These are phyloP conservation scores for Penicillium expansum DNA, from an alignment of 2,329 filamentous ascomycete genomes.

Conservation along the genomic window DNA sequence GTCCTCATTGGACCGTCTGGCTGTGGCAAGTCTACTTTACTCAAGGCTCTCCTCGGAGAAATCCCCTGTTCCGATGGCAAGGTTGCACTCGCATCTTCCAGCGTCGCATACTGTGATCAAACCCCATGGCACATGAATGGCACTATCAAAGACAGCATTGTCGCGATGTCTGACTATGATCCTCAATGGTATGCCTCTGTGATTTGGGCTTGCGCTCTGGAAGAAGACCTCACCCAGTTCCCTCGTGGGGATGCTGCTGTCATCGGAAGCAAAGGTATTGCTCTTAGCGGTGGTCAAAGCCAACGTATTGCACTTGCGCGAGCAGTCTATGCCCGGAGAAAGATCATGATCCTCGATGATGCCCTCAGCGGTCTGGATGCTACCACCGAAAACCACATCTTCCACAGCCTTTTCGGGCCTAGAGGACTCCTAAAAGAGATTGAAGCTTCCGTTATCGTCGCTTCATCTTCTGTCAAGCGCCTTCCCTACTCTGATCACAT, in stretches of 20 bases:
- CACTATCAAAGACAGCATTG: slow-evolving; percentile 42
- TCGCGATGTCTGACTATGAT: slow-evolving; percentile 38
- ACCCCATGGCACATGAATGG: slow-evolving; percentile 44
- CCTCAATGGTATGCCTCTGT: slow-evolving; percentile 39
- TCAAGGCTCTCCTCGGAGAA: slow-evolving; percentile 48
- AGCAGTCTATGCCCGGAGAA: slow-evolving; percentile 50
- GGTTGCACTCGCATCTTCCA: slow-evolving; percentile 31
- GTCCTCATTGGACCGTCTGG: slow-evolving; percentile 53
- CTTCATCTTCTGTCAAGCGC: slow-evolving; percentile 41
- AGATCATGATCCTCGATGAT: slow-evolving; percentile 52
- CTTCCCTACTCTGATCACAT: slow-evolving; percentile 46
- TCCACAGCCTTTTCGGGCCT: slow-evolving; percentile 46
- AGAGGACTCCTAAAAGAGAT: slow-evolving; percentile 47
- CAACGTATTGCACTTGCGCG: slow-evolving; percentile 55
- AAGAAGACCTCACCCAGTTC: slow-evolving; percentile 41
- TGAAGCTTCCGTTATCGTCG: slow-evolving; percentile 41
- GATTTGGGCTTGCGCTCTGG: slow-evolving; percentile 37
- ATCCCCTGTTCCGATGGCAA: slow-evolving; percentile 35
- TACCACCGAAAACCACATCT: slow-evolving; percentile 50
- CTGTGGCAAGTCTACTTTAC: slow-evolving; percentile 53
- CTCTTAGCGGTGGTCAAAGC: slow-evolving; percentile 54
- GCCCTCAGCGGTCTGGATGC: slow-evolving; percentile 53
- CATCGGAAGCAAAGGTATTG: slow-evolving; percentile 52
- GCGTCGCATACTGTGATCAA: slow-evolving; percentile 44
- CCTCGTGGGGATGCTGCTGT: slow-evolving; percentile 45